Evolutionary conservation across 345 rosid species (phyloP).

Genomic region (Lepidium sativum): DNA sequence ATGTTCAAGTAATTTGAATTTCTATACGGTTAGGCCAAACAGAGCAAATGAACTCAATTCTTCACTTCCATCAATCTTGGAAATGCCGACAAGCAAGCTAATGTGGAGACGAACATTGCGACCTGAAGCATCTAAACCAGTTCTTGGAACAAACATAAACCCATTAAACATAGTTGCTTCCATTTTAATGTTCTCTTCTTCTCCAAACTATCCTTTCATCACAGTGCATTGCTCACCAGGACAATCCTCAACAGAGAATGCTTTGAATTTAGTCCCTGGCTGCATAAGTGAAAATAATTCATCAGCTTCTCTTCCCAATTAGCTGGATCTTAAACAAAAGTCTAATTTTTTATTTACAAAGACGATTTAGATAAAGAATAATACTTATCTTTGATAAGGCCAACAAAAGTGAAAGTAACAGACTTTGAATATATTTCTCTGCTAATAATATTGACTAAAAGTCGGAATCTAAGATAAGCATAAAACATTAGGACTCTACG

Average conservation of each 20-base stretch:
- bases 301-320: neutral
- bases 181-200: slow-evolving; percentile 40
- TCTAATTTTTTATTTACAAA: neutral
- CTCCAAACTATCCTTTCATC: slow-evolving; percentile 40
- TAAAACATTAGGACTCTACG: neutral
- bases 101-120: slow-evolving; percentile 46
- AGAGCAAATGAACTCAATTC: slow-evolving; percentile 50
- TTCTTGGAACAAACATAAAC: slow-evolving; percentile 30
- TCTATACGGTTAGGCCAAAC: slow-evolving; percentile 61
- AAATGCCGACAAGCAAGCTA: slow-evolving; percentile 45
- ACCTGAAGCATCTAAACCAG: slow-evolving; percentile 41
- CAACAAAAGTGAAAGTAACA: neutral
- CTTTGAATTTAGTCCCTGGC: slow-evolving; percentile 45
- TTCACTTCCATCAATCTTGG: slow-evolving; percentile 34
- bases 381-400: neutral
- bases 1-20: slow-evolving; percentile 28
- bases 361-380: neutral
- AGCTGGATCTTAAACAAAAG: neutral
- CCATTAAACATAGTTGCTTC: slow-evolving; percentile 73
- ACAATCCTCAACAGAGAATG: slow-evolving; percentile 48
- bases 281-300: slow-evolving; percentile 6
- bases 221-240: slow-evolving; percentile 48
- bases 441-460: neutral
- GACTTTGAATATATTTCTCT: neutral
- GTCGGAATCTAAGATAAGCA: neutral